Evolutionary conservation across 2,329 filamentous ascomycete genomes (phyloP).

Genomic region (Clarireedia monteithiana): DNA sequence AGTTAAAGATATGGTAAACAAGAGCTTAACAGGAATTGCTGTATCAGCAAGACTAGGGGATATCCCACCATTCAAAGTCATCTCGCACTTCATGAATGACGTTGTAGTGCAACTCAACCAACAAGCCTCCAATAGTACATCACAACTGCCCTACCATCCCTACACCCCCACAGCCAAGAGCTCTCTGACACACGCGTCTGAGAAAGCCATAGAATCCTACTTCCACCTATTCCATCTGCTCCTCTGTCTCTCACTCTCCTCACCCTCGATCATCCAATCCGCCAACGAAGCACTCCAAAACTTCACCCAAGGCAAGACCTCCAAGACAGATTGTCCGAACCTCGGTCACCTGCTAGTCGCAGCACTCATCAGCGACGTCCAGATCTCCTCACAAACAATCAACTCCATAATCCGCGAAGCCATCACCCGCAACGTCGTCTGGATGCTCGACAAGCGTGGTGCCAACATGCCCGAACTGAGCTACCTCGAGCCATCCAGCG

Average conservation of each 20-base stretch:
- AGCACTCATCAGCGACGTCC: constrained; percentile 37
- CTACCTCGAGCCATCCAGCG: constrained; percentile 35
- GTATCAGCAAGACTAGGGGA: constrained; percentile 17
- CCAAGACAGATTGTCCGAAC: constrained; percentile 38
- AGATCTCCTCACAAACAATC: constrained; percentile 33
- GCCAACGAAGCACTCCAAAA: constrained; percentile 35
- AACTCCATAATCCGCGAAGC: constrained; percentile 40
- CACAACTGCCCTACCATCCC: neutral
- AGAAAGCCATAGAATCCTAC: constrained; percentile 46
- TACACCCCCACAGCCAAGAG: constrained; percentile 25
- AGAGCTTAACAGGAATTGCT: constrained; percentile 17
- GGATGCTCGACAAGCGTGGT: constrained; percentile 35
- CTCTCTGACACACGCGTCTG: constrained; percentile 39
- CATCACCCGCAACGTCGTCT: constrained; percentile 43
- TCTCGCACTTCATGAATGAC: constrained; percentile 43
- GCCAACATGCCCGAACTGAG: constrained; percentile 35
- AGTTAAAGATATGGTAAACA: neutral
- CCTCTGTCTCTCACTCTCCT: constrained; percentile 37
- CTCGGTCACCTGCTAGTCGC: constrained; percentile 42
- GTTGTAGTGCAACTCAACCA: constrained; percentile 41
- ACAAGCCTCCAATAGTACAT: constrained; percentile 19
- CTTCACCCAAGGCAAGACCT: constrained; percentile 34
- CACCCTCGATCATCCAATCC: constrained; percentile 29
- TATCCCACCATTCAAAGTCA: constrained; percentile 28
- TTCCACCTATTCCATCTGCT: constrained; percentile 45